phyloP scores from a whole-genome alignment of 257 asterid genomes.

The Linderniella brevidens region DNA sequence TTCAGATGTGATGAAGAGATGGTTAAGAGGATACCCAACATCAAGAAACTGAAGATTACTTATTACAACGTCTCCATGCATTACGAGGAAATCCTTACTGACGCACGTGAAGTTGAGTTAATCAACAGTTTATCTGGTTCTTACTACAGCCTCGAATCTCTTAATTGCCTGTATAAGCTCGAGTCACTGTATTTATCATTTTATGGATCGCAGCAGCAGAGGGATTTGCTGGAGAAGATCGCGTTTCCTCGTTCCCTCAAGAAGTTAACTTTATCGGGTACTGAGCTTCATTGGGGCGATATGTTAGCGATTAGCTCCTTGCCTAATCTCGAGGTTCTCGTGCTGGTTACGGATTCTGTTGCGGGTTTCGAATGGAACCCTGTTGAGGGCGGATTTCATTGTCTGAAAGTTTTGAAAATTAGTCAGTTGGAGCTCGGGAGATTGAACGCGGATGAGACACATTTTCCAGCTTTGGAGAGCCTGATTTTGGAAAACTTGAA shows the following conservation, averaged over 20 bases:
- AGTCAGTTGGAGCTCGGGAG: not conserved
- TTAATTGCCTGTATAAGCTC: not conserved
- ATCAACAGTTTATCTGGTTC: not conserved
- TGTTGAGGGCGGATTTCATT: not conserved
- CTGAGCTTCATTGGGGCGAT: not conserved
- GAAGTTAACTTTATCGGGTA: not conserved
- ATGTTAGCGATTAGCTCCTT: not conserved
- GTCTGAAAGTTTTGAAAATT: constrained; percentile 3
- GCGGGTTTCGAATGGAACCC: not conserved
- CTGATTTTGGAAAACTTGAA: not conserved
- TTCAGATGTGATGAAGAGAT: not conserved
- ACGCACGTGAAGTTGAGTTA: not conserved
- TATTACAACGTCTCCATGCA: not conserved
- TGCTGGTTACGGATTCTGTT: not conserved
- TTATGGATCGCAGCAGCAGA: too few species aligned
- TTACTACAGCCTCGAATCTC: too few species aligned
- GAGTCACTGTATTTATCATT: not conserved
- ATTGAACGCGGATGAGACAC: not conserved
- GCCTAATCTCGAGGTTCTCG: constrained; percentile 5
- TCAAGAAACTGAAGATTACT: not conserved
- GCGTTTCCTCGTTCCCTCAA: not conserved
- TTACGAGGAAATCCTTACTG: not conserved
- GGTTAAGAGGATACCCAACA: constrained; percentile 5
- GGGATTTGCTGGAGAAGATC: not conserved
- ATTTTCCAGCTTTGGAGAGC: not conserved